phyloP scores from a whole-genome alignment of 2,329 filamentous ascomycete genomes.

The Monosporascus cannonballus region DNA sequence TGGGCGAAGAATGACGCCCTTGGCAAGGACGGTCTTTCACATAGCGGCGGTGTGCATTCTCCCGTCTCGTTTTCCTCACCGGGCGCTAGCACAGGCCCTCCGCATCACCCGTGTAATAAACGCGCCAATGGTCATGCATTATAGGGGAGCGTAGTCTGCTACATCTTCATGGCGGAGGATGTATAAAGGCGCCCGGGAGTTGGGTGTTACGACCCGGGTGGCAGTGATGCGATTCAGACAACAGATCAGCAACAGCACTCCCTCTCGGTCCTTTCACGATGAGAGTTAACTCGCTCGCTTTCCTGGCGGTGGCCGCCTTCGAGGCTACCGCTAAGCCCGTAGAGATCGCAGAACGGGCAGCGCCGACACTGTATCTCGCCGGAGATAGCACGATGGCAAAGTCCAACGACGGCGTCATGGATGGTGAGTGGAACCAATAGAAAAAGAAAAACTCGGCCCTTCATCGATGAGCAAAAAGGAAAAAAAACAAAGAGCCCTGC shows the following conservation, averaged over 20 bases:
- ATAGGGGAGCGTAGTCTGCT: neutral
- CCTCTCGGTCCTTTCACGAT: neutral
- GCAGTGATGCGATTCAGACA: too few species aligned
- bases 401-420: constrained; percentile 26
- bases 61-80: neutral
- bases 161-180: neutral
- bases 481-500: too few species aligned
- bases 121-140: neutral
- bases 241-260: too few species aligned
- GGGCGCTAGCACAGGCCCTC: neutral
- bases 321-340: constrained; percentile 10
- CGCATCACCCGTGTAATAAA: neutral
- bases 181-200: neutral
- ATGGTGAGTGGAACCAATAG: constrained; percentile 28
- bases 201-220: neutral
- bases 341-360: constrained; percentile 14
- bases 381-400: constrained; percentile 51
- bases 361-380: constrained; percentile 41
- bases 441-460: neutral
- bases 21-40: too few species aligned
- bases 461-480: too few species aligned
- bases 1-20: too few species aligned
- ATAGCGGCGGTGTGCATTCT: too few species aligned
- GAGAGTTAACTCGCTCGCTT: neutral
- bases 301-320: neutral